A percentile compares a stretch with the other conserved stretches of the same genome.
Conservation (phyloP, 805 yeast genomes). For the Starmerella geochares region DNA sequence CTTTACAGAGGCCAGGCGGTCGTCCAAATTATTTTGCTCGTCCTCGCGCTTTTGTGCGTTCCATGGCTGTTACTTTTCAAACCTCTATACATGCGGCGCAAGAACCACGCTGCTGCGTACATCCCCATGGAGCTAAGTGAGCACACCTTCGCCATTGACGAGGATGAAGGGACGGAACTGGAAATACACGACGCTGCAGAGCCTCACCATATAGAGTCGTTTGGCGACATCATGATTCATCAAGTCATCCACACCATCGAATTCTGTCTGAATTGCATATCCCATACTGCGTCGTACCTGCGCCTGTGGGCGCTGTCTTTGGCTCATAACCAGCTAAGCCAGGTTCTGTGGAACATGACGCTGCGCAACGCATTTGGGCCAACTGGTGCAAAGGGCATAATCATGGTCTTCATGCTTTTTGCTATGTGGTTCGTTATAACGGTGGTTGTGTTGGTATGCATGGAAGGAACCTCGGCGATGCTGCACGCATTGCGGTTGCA, state of each 20-base stretch:
- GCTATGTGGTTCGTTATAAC: conserved; percentile 94
- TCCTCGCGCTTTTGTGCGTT: conserved; percentile 74
- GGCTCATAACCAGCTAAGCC: conserved; percentile 91
- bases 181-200: conserved; percentile 31
- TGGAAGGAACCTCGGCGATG: conserved; percentile 99
- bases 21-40: conserved; percentile 60
- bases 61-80: conserved; percentile 85
- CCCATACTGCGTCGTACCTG: conserved; percentile 93
- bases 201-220: conserved; percentile 45
- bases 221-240: conserved; percentile 92
- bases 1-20: conserved; percentile 70
- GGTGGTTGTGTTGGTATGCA: conserved; percentile 78
- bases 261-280: conserved; percentile 90
- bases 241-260: conserved; percentile 97
- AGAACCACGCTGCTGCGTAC: conserved; percentile 41
- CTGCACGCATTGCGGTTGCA: conserved; percentile 91
- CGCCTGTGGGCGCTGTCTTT: conserved; percentile 94
- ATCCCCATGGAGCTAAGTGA: conserved; percentile 32
- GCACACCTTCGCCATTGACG: conserved; percentile 29
- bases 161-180: conserved; percentile 26
- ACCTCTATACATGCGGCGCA: conserved; percentile 60
- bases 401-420: conserved; percentile 65
- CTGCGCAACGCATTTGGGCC: conserved; percentile 66
- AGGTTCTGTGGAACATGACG: conserved; percentile 95
- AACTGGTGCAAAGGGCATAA: conserved; percentile 55